A percentile compares a stretch with the other conserved stretches of the same genome.
phyloP scores from a whole-genome alignment of 2,329 filamentous ascomycete species.

The Teratosphaeria viscida region DNA sequence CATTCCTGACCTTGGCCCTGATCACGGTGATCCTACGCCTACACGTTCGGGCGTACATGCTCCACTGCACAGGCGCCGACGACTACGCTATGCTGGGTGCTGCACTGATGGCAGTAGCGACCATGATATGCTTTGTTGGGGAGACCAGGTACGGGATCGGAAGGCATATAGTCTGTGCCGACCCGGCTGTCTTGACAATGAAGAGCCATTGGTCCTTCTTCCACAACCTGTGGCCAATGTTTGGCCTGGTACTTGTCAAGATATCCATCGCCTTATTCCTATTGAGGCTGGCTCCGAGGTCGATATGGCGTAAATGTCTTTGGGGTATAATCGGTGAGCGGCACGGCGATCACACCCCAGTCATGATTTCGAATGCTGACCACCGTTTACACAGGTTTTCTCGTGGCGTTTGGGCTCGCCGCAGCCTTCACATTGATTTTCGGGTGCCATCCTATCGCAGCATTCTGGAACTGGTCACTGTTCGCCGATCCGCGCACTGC shows the following conservation, averaged over 20 bases:
- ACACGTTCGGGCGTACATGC: constrained; percentile 34
- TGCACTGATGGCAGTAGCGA: constrained; percentile 25
- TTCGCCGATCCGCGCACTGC: constrained; percentile 27
- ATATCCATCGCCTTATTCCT: constrained; percentile 39
- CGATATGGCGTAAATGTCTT: constrained; percentile 32
- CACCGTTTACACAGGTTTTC: constrained; percentile 26
- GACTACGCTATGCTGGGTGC: constrained; percentile 38
- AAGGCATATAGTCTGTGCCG: constrained; percentile 27
- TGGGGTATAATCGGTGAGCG: constrained; percentile 32
- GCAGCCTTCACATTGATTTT: constrained; percentile 40
- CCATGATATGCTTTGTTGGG: constrained; percentile 34
- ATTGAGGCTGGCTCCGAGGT: constrained; percentile 32
- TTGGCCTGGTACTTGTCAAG: constrained; percentile 37
- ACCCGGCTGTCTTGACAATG: constrained; percentile 20
- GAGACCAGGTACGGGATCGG: constrained; percentile 39
- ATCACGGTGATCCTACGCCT: constrained; percentile 13
- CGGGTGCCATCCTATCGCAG: constrained; percentile 36
- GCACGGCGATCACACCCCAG: neutral
- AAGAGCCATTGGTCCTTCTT: constrained; percentile 36
- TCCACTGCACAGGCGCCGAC: constrained; percentile 40
- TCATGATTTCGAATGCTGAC: constrained; percentile 7
- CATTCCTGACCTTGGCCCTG: constrained; percentile 12
- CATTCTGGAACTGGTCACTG: constrained; percentile 33
- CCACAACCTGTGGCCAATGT: constrained; percentile 38
- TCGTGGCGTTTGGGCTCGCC: constrained; percentile 32